Evolutionary conservation across 2,329 filamentous ascomycete species (phyloP).

Genomic region (Diaporthe vexans): DNA sequence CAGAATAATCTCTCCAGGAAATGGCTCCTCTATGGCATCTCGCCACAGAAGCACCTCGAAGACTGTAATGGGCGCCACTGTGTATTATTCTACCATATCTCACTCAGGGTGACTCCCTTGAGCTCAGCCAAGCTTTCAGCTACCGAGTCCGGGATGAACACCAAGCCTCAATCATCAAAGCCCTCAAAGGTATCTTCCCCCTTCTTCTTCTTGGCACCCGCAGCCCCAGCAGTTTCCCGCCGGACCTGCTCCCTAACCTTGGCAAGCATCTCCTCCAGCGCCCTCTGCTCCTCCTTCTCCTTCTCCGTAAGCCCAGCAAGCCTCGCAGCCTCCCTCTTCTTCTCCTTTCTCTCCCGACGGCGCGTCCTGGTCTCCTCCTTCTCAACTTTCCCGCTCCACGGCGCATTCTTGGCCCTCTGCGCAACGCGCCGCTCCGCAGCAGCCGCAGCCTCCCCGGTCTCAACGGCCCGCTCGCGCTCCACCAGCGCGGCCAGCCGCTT

Average conservation of each 20-base stretch:
- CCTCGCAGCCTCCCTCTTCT: slow-evolving; percentile 70
- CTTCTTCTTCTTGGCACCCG: slow-evolving; percentile 51
- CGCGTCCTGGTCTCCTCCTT: slow-evolving; percentile 70
- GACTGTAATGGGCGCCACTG: not conserved
- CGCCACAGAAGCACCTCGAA: not conserved
- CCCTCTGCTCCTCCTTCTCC: slow-evolving; percentile 73
- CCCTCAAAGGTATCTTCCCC: slow-evolving; percentile 71
- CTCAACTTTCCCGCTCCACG: slow-evolving; percentile 81
- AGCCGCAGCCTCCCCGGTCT: slow-evolving; percentile 53
- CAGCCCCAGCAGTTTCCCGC: slow-evolving; percentile 50
- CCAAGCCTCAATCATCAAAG: slow-evolving; percentile 61
- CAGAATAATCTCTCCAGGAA: not conserved
- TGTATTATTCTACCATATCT: not conserved
- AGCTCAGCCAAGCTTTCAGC: no score
- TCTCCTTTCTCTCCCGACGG: slow-evolving; percentile 53
- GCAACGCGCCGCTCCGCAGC: slow-evolving; percentile 56
- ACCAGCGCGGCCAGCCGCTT: slow-evolving; percentile 70
- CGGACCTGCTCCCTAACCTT: slow-evolving; percentile 73
- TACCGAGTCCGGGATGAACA: no score
- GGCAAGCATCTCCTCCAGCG: slow-evolving; percentile 75
- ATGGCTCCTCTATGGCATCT: not conserved
- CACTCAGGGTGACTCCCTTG: not conserved
- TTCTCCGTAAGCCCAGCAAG: slow-evolving; percentile 77
- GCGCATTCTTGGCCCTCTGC: slow-evolving; percentile 74
- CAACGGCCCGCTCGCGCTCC: slow-evolving; percentile 60